Percentiles rank a stretch among this genome's conserved stretches.
Conservation (phyloP, 495 filamentous ascomycete species). For the Apodospora peruviana region DNA sequence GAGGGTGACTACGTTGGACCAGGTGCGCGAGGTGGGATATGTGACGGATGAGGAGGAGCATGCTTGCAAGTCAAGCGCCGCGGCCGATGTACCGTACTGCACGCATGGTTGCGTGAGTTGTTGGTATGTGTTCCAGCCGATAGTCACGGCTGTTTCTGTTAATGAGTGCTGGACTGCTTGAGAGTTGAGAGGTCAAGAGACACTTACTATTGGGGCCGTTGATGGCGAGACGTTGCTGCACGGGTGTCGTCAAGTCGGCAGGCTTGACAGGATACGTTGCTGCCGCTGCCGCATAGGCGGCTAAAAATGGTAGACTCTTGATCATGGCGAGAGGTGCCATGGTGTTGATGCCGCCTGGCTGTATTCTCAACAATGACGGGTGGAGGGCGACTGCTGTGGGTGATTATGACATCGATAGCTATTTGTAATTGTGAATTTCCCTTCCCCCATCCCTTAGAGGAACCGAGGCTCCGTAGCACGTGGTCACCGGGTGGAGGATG, state of each 20-base stretch:
- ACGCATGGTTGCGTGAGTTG: slow-evolving; percentile 36
- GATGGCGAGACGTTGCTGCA: slow-evolving; percentile 52
- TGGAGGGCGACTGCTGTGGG: no score
- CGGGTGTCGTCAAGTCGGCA: slow-evolving; percentile 49
- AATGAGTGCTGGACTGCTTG: not conserved
- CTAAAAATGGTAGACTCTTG: slow-evolving; percentile 36
- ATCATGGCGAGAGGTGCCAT: not conserved
- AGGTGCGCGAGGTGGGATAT: slow-evolving; percentile 35
- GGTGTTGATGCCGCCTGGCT: not conserved
- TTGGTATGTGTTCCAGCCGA: slow-evolving; percentile 48
- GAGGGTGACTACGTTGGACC: slow-evolving; percentile 34
- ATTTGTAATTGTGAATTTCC: no score
- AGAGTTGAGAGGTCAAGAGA: no score
- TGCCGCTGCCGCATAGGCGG: slow-evolving; percentile 27
- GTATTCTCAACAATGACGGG: no score
- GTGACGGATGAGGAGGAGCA: slow-evolving; percentile 35
- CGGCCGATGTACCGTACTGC: slow-evolving; percentile 34
- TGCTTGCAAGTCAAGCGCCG: slow-evolving; percentile 19
- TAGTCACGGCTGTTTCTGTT: slow-evolving; percentile 40
- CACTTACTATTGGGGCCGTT: slow-evolving; percentile 49
- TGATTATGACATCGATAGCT: no score
- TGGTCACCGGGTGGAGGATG: no score
- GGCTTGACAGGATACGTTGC: slow-evolving; percentile 48
- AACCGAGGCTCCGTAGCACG: no score
- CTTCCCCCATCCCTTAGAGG: no score